Base-by-base conservation (phyloP, 495 filamentous ascomycete genomes). In the Friedmanniomyces endolithicus region DNA sequence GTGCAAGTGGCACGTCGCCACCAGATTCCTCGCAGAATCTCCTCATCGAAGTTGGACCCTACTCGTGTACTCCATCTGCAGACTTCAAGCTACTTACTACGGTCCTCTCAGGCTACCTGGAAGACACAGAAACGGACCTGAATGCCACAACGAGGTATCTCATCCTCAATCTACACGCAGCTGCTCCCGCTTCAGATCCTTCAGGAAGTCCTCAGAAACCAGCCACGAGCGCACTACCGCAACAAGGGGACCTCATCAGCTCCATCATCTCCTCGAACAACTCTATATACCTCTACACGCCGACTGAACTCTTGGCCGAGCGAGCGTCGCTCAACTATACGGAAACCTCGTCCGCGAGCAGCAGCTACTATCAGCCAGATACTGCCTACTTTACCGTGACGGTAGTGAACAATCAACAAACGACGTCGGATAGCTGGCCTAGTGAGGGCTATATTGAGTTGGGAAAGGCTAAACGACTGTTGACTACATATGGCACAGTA, bases 391-490 rank as follows among this genome's bases (percentile, higher is more conserved):
- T 74, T 54, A 71, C 68, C 1, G 69, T 74, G 6, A 55, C 72
- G 25, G 50, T 59, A 23, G 64, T 65, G 37, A 47, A 67, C 6
- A 70, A 67, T 22, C 63, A 67, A 11, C 67, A 72, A n/a, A 73
- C 71, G 37, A 82, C 78, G 1, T 68, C 74, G 11, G 76, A 84
- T 62, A 81, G 82, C 12, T 85, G 82, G 82, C 82, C 82, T 1
- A 74, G 72, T 12, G 71, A 75, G 35, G 72, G 73, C 24, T 83
- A 72, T 57, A 62, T 82, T 27, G 78, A 79, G 48, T 68, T 81
- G 22, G 70, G 72, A 0, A 66, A 71, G 16, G 64, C 68, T 11
- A 72, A 72, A 56, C 69, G 81, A 17, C 54, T 83, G 0, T 58
- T 85, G 2, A 62, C 76, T 24, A 72, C 73, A 39, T 81, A 76